Conservation (phyloP, 495 filamentous ascomycete species). For the Aspergillus leporis region DNA sequence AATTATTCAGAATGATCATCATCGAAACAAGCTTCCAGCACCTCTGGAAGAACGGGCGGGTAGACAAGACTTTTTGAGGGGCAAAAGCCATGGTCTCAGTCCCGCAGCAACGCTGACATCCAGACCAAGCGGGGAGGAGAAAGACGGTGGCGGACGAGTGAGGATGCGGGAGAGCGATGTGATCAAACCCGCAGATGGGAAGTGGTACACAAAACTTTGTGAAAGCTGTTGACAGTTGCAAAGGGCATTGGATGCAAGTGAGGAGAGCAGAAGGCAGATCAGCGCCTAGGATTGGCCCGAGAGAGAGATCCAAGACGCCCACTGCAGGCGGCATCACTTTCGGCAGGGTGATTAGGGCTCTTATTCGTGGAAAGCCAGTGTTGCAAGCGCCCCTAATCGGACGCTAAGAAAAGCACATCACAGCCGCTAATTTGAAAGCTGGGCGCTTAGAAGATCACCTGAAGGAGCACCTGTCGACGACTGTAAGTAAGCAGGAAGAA, state of each 20-base stretch:
- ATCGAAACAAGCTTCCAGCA: constrained; percentile 31
- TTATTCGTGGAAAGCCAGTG: constrained; percentile 18
- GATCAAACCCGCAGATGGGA: constrained; percentile 35
- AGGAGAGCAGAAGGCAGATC: constrained; percentile 13
- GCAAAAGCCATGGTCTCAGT: constrained; percentile 18
- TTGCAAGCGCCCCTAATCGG: constrained; percentile 25
- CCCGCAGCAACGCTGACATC: constrained; percentile 14
- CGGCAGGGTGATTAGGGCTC: constrained; percentile 1
- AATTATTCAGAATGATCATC: constrained; percentile 20
- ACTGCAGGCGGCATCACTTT: constrained; percentile 27
- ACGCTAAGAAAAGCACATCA: constrained; percentile 15
- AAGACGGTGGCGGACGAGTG: constrained; percentile 30
- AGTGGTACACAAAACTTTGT: constrained; percentile 17
- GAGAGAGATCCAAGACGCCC: constrained; percentile 5
- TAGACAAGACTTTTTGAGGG: constrained; percentile 42
- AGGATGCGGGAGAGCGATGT: constrained; percentile 35
- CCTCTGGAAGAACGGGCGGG: constrained; percentile 28
- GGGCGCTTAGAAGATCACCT: constrained; percentile 7
- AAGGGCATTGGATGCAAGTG: constrained; percentile 13
- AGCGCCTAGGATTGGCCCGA: constrained; percentile 5
- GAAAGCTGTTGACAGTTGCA: constrained; percentile 4
- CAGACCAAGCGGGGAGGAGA: constrained; percentile 18
- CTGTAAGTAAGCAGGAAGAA: no score
- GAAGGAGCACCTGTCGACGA: background rate
- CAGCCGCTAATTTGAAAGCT: constrained; percentile 1